phyloP scores from a whole-genome alignment of 2,329 filamentous ascomycete genomes.

The Verticillium zaregamsianum region DNA sequence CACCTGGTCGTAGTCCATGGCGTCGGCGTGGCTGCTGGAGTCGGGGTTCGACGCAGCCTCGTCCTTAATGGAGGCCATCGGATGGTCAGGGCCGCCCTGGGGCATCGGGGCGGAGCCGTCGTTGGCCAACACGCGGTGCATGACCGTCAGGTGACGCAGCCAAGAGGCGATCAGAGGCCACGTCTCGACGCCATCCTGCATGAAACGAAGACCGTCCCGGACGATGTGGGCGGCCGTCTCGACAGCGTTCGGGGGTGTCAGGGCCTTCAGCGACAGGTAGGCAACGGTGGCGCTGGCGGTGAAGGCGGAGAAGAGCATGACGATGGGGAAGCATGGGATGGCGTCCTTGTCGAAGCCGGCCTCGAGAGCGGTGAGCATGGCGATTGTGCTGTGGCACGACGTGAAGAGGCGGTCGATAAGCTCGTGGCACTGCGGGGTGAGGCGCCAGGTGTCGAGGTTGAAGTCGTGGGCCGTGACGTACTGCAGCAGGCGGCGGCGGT shows the following conservation, averaged over 20 bases:
- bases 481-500: slow-evolving; percentile 55
- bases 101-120: slow-evolving; percentile 35
- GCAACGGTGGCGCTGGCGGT: slow-evolving; percentile 58
- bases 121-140: slow-evolving; percentile 57
- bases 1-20: slow-evolving; percentile 54
- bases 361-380: slow-evolving; percentile 52
- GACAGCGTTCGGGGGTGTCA: slow-evolving; percentile 51
- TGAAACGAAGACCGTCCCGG: slow-evolving; percentile 53
- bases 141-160: slow-evolving; percentile 56
- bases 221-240: slow-evolving; percentile 56
- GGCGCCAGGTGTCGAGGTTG: slow-evolving; percentile 49
- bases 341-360: slow-evolving; percentile 53
- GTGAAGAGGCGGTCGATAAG: slow-evolving; percentile 54
- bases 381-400: slow-evolving; percentile 55
- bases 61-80: slow-evolving; percentile 44
- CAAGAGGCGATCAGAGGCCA: slow-evolving; percentile 58
- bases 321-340: slow-evolving; percentile 57
- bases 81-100: slow-evolving; percentile 19
- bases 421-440: slow-evolving; percentile 44
- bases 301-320: slow-evolving; percentile 60
- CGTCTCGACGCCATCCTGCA: slow-evolving; percentile 54
- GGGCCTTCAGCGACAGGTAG: slow-evolving; percentile 57
- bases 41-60: slow-evolving; percentile 52
- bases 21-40: slow-evolving; percentile 47
- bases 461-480: slow-evolving; percentile 50